A percentile compares a stretch with the other conserved stretches of the same genome.
Conservation (phyloP, 2,329 filamentous ascomycete species). For the Didymella pomorum region DNA sequence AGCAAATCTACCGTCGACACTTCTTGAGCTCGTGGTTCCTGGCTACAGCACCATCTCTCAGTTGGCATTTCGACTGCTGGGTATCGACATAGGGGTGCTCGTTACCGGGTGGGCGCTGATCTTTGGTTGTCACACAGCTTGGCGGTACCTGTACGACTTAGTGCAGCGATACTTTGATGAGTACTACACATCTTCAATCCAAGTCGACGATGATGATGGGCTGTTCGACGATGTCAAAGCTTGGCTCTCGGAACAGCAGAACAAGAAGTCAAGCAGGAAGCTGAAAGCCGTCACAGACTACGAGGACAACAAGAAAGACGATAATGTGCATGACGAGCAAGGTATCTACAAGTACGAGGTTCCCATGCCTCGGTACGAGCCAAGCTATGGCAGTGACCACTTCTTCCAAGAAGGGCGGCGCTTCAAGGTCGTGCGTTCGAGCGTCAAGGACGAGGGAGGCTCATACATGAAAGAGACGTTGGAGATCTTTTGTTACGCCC, state of each 20-base stretch:
- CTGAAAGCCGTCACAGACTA: slow-evolving; percentile 11
- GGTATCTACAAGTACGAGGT: slow-evolving; percentile 16
- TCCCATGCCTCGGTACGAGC: slow-evolving; percentile 55
- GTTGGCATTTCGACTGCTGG: slow-evolving; percentile 7
- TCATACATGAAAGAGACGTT: slow-evolving; percentile 53
- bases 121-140: slow-evolving; percentile 10
- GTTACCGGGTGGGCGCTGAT: slow-evolving; percentile 13
- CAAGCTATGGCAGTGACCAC: slow-evolving; percentile 56
- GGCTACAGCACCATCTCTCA: slow-evolving; percentile 14
- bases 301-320: slow-evolving; percentile 5
- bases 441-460: slow-evolving; percentile 41
- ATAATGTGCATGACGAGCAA: slow-evolving; percentile 8
- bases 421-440: slow-evolving; percentile 52
- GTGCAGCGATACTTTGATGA: slow-evolving; percentile 8
- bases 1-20: slow-evolving; percentile 6
- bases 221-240: slow-evolving; percentile 9
- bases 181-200: slow-evolving; percentile 12
- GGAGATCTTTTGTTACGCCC: slow-evolving; percentile 58
- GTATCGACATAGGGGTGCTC: slow-evolving; percentile 14
- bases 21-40: slow-evolving; percentile 11
- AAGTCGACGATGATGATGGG: slow-evolving; percentile 3
- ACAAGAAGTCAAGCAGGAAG: slow-evolving; percentile 9
- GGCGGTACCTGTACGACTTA: slow-evolving; percentile 13
- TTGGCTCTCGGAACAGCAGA: slow-evolving; percentile 10
- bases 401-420: slow-evolving; percentile 54